Percentiles rank a stretch among this genome's conserved stretches.
These are phyloP conservation scores for Malus asiatica DNA, from an alignment of 306 rosid species.

Conservation along the genomic window DNA sequence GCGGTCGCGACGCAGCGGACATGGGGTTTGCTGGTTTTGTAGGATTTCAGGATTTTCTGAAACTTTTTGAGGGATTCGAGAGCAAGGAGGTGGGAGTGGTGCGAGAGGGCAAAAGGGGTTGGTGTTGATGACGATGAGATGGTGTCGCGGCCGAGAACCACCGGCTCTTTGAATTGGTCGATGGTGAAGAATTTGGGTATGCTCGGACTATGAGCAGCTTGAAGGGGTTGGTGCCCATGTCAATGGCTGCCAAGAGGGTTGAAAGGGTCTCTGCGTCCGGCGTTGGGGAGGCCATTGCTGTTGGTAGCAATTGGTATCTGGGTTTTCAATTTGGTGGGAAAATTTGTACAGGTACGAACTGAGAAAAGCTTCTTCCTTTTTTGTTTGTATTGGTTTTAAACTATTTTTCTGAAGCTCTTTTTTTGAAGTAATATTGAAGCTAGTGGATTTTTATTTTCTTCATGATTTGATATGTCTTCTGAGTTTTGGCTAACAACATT, in stretches of 20 bases:
- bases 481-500: not conserved
- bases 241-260: constrained; percentile 27
- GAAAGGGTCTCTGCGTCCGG: not conserved
- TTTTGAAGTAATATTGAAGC: not conserved
- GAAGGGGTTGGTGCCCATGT: constrained; percentile 39
- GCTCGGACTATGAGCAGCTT: constrained; percentile 28
- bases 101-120: constrained; percentile 18
- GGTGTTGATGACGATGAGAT: not conserved
- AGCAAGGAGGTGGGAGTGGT: constrained; percentile 16
- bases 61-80: constrained; percentile 16
- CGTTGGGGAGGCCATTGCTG: not conserved
- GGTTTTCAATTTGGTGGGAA: not conserved
- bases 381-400: no score
- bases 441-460: not conserved
- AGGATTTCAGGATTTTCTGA: constrained; percentile 7
- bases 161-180: constrained; percentile 15
- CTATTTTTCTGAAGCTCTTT: not conserved
- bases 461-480: not conserved
- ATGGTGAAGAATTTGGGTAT: constrained; percentile 24
- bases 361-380: not conserved
- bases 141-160: constrained; percentile 31
- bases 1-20: constrained; percentile 37
- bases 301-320: not conserved
- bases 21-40: not conserved
- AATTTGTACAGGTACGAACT: not conserved